These are phyloP conservation scores for Phytophthora ohioensis DNA, from an alignment of 352 stramenopile genomes.

Conservation along the genomic window DNA sequence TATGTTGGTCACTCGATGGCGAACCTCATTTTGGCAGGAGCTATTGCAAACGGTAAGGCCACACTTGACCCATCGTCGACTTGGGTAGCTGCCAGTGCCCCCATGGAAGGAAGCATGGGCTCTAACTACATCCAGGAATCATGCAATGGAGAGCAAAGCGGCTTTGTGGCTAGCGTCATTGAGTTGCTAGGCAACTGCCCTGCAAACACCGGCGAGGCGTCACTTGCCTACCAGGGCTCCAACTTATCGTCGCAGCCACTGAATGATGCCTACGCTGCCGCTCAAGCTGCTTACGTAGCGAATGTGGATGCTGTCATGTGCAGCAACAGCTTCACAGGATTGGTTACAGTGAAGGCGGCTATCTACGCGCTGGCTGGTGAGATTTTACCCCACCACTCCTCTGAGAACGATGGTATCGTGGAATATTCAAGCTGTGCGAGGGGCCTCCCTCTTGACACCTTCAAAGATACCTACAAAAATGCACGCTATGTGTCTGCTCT, in stretches of 20 bases:
- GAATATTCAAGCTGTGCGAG: conserved; percentile 59
- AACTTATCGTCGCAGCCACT: conserved; percentile 27
- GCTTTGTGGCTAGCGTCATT: conserved; percentile 37
- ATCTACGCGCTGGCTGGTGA: conserved; percentile 43
- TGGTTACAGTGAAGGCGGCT: conserved; percentile 41
- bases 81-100: conserved; percentile 50
- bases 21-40: conserved; percentile 57
- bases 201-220: conserved; percentile 35
- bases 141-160: conserved; percentile 37
- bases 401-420: conserved; percentile 56
- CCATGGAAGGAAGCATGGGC: conserved; percentile 58
- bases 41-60: conserved; percentile 45
- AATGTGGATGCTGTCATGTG: conserved; percentile 47
- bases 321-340: conserved; percentile 42
- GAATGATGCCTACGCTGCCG: conserved; percentile 36
- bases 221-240: conserved; percentile 45
- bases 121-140: conserved; percentile 53
- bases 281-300: conserved; percentile 37
- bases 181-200: conserved; percentile 57
- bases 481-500: conserved; percentile 54
- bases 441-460: conserved; percentile 39
- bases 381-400: conserved; percentile 42
- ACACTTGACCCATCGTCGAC: conserved; percentile 41
- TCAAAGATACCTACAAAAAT: conserved; percentile 48
- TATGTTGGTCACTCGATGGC: conserved; percentile 73